Evolutionary conservation across 1,284 basidiomycete genomes (phyloP).

Genomic region (Fistulinella cinereoalba): DNA sequence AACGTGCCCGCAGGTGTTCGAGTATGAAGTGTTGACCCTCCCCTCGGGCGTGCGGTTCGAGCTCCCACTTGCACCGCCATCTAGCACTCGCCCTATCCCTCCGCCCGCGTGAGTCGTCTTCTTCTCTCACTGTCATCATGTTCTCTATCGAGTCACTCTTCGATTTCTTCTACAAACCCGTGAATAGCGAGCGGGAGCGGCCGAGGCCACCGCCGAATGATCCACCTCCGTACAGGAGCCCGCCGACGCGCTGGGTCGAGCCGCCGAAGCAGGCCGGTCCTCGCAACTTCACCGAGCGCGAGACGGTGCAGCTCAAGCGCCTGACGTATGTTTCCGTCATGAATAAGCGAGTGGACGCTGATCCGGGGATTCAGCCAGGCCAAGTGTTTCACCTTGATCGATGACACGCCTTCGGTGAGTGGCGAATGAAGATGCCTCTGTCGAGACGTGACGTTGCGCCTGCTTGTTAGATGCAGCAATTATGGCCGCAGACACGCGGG

Average conservation of each 20-base stretch:
- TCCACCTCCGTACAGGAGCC: slow-evolving; percentile 20
- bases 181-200: background rate
- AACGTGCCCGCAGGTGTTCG: slow-evolving; percentile 12
- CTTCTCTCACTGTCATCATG: slow-evolving; percentile 2
- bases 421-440: background rate
- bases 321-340: slow-evolving; percentile 12
- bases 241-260: slow-evolving; percentile 13
- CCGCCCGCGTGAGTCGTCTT: slow-evolving; percentile 10
- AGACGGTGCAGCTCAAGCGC: slow-evolving; percentile 18
- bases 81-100: background rate
- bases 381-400: slow-evolving; percentile 25
- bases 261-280: slow-evolving; percentile 11
- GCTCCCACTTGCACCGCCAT: slow-evolving; percentile 5
- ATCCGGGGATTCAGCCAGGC: slow-evolving; percentile 14
- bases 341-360: background rate
- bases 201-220: background rate
- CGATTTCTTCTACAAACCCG: slow-evolving; percentile 8
- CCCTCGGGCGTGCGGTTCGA: slow-evolving; percentile 21
- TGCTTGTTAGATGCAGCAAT: slow-evolving; percentile 18
- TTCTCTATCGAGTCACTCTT: too few relatives aligned
- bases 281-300: slow-evolving; percentile 8
- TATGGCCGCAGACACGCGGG: slow-evolving; percentile 22
- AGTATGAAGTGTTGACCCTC: slow-evolving; percentile 27
- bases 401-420: slow-evolving; percentile 25
- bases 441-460: background rate